Evolutionary conservation across 208 protist species (phyloP).

Genomic region (Trypanosoma platydactyli): DNA sequence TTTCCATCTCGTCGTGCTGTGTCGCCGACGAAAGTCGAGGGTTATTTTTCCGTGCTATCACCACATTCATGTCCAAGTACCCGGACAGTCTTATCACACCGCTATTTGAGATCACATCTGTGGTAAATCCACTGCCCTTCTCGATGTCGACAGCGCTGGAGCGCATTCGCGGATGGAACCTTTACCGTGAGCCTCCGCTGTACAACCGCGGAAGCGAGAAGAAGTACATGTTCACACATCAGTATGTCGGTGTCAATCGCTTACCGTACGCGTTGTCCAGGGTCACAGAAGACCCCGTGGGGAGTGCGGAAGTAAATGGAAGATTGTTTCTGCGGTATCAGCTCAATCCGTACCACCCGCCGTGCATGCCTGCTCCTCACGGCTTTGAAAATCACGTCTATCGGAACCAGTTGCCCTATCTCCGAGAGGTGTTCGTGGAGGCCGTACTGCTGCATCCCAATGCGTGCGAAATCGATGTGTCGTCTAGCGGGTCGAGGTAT

Average conservation of each 20-base stretch:
- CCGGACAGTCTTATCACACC: no score
- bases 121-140: slow-evolving; percentile 9
- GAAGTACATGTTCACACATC: slow-evolving; percentile 2
- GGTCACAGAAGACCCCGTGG: slow-evolving; percentile 11
- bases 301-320: background rate
- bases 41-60: no score
- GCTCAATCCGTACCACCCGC: slow-evolving; percentile 22
- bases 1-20: no score
- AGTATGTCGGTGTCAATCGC: no score
- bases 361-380: background rate
- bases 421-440: slow-evolving; percentile 14
- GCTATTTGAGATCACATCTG: slow-evolving; percentile 13
- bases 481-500: background rate
- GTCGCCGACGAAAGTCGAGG: no score
- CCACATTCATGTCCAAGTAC: no score
- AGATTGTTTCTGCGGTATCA: slow-evolving; percentile 23
- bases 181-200: slow-evolving; percentile 17
- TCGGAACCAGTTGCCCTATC: background rate
- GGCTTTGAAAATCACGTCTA: slow-evolving; percentile 12
- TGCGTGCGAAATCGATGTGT: background rate
- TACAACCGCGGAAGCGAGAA: slow-evolving; percentile 8
- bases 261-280: background rate
- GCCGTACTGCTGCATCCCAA: background rate
- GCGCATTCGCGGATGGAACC: background rate
- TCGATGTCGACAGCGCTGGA: slow-evolving; percentile 3